phyloP scores from a whole-genome alignment of 1,284 basidiomycete genomes.

The Trichosporon asahii region DNA sequence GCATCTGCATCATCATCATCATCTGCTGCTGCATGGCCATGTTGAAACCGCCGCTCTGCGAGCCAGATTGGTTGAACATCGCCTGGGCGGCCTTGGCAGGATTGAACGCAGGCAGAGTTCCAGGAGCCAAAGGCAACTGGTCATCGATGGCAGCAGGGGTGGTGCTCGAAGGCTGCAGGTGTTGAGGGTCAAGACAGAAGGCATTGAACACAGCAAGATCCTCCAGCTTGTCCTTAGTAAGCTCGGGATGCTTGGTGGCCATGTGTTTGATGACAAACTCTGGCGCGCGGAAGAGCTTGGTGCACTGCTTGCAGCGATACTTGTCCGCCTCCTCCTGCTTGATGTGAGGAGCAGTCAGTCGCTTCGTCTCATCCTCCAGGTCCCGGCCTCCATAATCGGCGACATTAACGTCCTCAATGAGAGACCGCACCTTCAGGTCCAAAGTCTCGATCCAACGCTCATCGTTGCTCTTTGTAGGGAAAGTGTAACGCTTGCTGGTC shows the following conservation, averaged over 20 bases:
- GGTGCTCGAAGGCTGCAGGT: constrained; percentile 65
- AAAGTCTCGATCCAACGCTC: constrained; percentile 82
- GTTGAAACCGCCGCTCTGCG: constrained; percentile 29
- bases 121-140: constrained; percentile 29
- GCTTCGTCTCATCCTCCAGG: constrained; percentile 78
- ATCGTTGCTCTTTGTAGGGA: constrained; percentile 57
- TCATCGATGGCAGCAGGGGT: constrained; percentile 50
- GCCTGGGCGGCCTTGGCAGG: constrained; percentile 23
- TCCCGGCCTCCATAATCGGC: constrained; percentile 82
- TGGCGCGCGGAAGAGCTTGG: constrained; percentile 91
- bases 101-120: constrained; percentile 31
- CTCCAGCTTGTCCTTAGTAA: constrained; percentile 56
- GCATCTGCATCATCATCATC: constrained; percentile 53
- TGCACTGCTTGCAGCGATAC: constrained; percentile 89
- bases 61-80: constrained; percentile 24
- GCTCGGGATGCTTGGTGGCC: constrained; percentile 78
- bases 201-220: constrained; percentile 83
- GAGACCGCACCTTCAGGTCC: constrained; percentile 50
- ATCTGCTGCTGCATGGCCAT: constrained; percentile 50
- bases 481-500: constrained; percentile 22
- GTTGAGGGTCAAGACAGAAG: constrained; percentile 87
- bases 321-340: constrained; percentile 94
- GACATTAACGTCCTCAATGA: constrained; percentile 62
- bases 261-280: constrained; percentile 95
- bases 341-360: constrained; percentile 69